Base-by-base conservation (phyloP, 2,329 filamentous ascomycete species). In the Fusarium longipes region DNA sequence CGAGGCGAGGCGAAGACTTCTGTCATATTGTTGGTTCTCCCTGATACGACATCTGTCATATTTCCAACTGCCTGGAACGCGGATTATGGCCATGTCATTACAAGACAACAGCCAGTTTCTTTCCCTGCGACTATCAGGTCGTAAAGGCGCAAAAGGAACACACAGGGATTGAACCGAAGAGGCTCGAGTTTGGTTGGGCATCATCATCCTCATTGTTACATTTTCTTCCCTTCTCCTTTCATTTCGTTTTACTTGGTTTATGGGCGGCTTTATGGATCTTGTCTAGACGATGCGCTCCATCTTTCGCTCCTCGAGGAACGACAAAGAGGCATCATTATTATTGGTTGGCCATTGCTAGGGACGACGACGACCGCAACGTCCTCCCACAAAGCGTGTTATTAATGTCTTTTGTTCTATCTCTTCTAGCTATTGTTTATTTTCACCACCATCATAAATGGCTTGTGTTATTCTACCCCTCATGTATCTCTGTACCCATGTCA, bases 251-350 rank as follows among this genome's bases (percentile, higher is more conserved):
- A 8, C 33, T 9, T 42, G 24, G 24, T 39, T n/a, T 57, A 52
- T 35, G 43, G 55, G 55, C 32, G 57, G 67, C 36, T 45, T 54
- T 52, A 32, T n/a, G 52, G 47, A 38, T 61, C 55, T 50, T 51
- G 55, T 57, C 35, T 68, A 68, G 63, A 70, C 63, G 56, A 65
- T 70, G 63, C 25, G 35, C 55, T 68, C 42, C 33, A 55, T 67
- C 49, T 51, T 57, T 52, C 42, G 52, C 43, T 53, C 59, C 67
- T 30, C 59, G 29, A 42, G 64, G 58, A 61, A 33, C 22, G 48
- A 68, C 45, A 36, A 57, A 65, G 63, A 68, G 55, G 20, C 67
- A 67, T 70, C 50, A 61, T 65, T 56, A 35, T 70, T 40, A 56
- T 64, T 50, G 49, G 25, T 39, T 36, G 49, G 45, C 43, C 43